Percentiles rank a stretch among this genome's conserved stretches.
phyloP scores from a whole-genome alignment of 768 basidiomycete species.

The Daedalea quercina region DNA sequence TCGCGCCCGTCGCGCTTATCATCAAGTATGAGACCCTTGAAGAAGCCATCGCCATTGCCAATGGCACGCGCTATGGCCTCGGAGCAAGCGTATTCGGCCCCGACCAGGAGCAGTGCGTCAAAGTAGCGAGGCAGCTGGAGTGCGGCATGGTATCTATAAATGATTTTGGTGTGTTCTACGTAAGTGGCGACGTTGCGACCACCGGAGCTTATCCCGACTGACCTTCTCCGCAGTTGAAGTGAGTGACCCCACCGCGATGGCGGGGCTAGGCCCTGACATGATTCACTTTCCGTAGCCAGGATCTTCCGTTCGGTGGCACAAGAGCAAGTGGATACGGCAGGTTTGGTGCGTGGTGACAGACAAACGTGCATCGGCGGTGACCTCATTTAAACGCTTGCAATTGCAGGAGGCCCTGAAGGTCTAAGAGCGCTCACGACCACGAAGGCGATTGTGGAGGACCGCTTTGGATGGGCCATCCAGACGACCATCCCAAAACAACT shows the following conservation, averaged over 20 bases:
- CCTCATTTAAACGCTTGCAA: not conserved
- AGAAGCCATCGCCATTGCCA: conserved; percentile 84
- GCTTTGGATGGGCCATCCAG: conserved; percentile 77
- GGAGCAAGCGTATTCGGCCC: conserved; percentile 95
- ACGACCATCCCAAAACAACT: conserved; percentile 82
- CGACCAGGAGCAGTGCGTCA: conserved; percentile 66
- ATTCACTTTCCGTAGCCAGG: conserved; percentile 50
- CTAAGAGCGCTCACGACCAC: conserved; percentile 81
- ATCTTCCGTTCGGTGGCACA: conserved; percentile 90
- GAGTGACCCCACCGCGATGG: conserved; percentile 22
- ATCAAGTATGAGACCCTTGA: conserved; percentile 81
- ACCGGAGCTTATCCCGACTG: conserved; percentile 9
- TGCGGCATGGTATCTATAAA: conserved; percentile 98
- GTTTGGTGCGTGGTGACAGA: conserved; percentile 52
- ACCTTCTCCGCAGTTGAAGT: conserved; percentile 52
- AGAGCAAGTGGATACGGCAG: conserved; percentile 92
- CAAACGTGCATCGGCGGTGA: conserved; percentile 7
- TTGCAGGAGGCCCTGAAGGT: conserved; percentile 85
- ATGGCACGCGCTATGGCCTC: conserved; percentile 82
- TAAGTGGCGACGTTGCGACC: conserved; percentile 30
- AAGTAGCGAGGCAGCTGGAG: conserved; percentile 75
- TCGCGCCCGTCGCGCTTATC: conserved; percentile 86
- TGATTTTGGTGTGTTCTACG: conserved; percentile 87
- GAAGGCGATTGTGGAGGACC: conserved; percentile 83
- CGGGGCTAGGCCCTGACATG: not conserved